These are phyloP conservation scores for Syncephalastrum racemosum DNA, from an alignment of 371 early-diverging fungal genomes.

Conservation along the genomic window DNA sequence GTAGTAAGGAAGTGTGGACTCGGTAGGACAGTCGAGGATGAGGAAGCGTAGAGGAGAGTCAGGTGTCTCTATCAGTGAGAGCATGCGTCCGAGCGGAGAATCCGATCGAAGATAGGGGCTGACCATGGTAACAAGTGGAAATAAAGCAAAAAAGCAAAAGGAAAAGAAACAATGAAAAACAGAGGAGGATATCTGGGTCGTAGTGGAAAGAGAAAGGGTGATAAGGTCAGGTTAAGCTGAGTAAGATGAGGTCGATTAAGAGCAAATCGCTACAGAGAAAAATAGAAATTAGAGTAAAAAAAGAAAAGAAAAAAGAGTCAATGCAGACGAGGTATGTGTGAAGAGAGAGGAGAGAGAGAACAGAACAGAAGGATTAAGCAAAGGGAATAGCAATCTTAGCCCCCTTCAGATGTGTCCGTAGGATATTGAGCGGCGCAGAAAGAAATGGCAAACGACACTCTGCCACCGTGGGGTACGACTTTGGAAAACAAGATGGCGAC, in stretches of 20 bases:
- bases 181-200: constrained; percentile 4
- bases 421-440: constrained; percentile 32
- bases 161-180: constrained; percentile 1
- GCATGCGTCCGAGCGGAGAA: constrained; percentile 53
- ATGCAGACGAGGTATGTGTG: not conserved
- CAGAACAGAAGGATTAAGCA: not conserved
- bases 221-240: not conserved
- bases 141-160: not conserved
- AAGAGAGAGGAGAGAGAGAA: too few relatives aligned
- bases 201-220: constrained; percentile 10
- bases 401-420: constrained; percentile 27
- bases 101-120: constrained; percentile 27
- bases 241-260: not conserved
- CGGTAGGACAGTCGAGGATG: constrained; percentile 87
- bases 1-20: constrained; percentile 75
- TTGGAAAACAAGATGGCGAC: constrained; percentile 25
- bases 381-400: constrained; percentile 14
- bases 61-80: constrained; percentile 59
- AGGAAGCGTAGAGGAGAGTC: constrained; percentile 67
- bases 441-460: constrained; percentile 31
- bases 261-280: not conserved
- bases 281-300: not conserved
- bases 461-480: constrained; percentile 26
- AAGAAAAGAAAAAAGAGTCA: not conserved
- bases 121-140: constrained; percentile 21